Percentiles rank a stretch among this genome's conserved stretches.
These are phyloP conservation scores for Ramularia collo-cygni DNA, from an alignment of 2,329 filamentous ascomycete genomes.

Conservation along the genomic window DNA sequence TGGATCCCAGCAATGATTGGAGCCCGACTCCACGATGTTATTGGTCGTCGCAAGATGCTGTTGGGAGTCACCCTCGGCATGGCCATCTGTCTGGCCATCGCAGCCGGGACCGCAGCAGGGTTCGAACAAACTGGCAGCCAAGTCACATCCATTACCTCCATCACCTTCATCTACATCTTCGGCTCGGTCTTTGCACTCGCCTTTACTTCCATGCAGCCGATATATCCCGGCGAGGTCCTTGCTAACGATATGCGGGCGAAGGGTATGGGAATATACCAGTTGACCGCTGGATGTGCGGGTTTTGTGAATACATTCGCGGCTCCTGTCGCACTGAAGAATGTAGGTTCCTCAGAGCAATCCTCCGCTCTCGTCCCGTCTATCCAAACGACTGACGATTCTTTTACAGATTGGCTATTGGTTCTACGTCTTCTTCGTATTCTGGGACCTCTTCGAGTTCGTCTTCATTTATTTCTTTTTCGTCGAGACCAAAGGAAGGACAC, in stretches of 20 bases:
- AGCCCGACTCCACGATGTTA: conserved; percentile 21
- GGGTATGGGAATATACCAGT: conserved; percentile 34
- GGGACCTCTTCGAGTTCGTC: conserved; percentile 21
- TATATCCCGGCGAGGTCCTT: conserved; percentile 37
- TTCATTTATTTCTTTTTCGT: conserved; percentile 27
- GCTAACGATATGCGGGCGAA: conserved; percentile 37
- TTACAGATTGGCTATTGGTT: conserved; percentile 9
- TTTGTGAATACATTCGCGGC: conserved; percentile 27
- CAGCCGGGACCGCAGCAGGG: conserved; percentile 24
- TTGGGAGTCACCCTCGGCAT: conserved; percentile 29
- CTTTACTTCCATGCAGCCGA: conserved; percentile 6
- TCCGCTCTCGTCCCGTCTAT: too few relatives aligned
- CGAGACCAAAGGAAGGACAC: conserved; percentile 27
- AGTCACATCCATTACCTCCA: too few relatives aligned
- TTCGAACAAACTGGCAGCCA: conserved; percentile 15
- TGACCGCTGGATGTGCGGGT: conserved; percentile 35
- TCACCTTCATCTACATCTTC: conserved; percentile 16
- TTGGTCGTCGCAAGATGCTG: conserved; percentile 21
- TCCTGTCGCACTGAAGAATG: conserved; percentile 8
- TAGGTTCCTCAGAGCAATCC: neutral
- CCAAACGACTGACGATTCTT: neutral
- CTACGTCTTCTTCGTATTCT: conserved; percentile 16
- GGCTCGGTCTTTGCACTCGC: conserved; percentile 23
- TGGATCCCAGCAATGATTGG: conserved; percentile 45
- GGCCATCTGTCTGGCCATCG: conserved; percentile 29